phyloP scores from a whole-genome alignment of 2,329 filamentous ascomycete species.

The Colletotrichum sp. region DNA sequence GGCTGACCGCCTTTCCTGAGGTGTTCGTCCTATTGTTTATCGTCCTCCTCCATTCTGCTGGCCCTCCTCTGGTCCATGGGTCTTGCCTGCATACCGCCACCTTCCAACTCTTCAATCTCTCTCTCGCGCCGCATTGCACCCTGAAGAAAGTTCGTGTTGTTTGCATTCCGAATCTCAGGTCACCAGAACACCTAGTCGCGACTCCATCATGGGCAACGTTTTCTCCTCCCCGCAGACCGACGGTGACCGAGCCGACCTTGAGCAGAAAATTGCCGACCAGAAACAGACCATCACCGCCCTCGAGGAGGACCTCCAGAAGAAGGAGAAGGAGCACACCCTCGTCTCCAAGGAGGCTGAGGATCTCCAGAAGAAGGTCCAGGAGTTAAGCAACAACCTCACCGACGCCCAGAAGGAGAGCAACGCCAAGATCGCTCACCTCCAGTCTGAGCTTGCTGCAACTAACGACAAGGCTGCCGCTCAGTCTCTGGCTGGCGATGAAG shows the following conservation, averaged over 20 bases:
- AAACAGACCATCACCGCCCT: constrained; percentile 39
- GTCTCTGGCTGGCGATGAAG: constrained; percentile 31
- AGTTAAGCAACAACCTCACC: constrained; percentile 35
- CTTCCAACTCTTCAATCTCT: not conserved
- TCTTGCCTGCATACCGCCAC: constrained; percentile 9
- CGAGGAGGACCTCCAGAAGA: constrained; percentile 38
- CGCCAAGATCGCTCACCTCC: constrained; percentile 36
- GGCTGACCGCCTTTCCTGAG: constrained; percentile 12
- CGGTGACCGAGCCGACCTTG: constrained; percentile 34
- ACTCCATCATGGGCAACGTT: constrained; percentile 41
- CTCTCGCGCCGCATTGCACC: not conserved
- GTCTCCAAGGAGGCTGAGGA: constrained; percentile 40
- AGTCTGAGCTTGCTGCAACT: constrained; percentile 36
- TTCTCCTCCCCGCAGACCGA: constrained; percentile 40
- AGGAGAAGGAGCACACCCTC: constrained; percentile 40
- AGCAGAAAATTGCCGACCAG: constrained; percentile 43
- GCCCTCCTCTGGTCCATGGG: constrained; percentile 9
- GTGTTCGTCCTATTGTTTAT: not conserved
- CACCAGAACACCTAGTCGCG: not conserved
- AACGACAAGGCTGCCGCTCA: constrained; percentile 25
- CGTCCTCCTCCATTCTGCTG: not conserved
- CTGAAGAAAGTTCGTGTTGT: not conserved
- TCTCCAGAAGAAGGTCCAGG: constrained; percentile 42
- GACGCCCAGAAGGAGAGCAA: constrained; percentile 35
- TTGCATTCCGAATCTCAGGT: not conserved